Evolutionary conservation across 129 eudicot species (phyloP).

Genomic region (Centaurea solstitialis): DNA sequence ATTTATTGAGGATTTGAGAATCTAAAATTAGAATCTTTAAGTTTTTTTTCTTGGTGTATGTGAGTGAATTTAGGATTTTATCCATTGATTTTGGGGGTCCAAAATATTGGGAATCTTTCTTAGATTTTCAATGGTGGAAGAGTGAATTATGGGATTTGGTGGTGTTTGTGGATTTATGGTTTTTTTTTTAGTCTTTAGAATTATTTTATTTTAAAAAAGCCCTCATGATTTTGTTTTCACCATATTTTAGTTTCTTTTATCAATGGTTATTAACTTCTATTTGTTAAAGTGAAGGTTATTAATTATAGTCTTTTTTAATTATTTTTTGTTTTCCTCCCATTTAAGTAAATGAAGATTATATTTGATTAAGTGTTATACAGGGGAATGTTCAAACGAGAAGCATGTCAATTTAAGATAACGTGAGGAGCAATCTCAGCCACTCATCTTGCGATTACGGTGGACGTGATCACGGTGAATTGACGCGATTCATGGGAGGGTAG

Average conservation of each 20-base stretch:
- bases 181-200: neutral
- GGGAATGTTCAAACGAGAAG: too few relatives aligned
- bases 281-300: neutral
- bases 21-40: slow-evolving; percentile 27
- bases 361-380: too few relatives aligned
- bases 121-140: slow-evolving; percentile 18
- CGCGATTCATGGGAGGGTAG: too few relatives aligned
- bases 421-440: too few relatives aligned
- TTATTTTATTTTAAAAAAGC: neutral
- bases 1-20: slow-evolving; percentile 2
- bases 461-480: too few relatives aligned
- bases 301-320: too few relatives aligned
- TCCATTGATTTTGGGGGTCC: neutral
- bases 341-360: too few relatives aligned
- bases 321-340: too few relatives aligned
- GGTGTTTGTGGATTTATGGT: neutral
- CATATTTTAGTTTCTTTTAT: neutral
- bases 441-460: too few relatives aligned
- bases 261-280: neutral
- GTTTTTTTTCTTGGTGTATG: slow-evolving; percentile 17
- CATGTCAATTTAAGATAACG: too few relatives aligned
- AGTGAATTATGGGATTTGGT: neutral
- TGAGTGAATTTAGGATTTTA: neutral
- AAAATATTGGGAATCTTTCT: neutral
- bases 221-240: neutral